Evolutionary conservation across 306 rosid genomes (phyloP).

Genomic region (Castanospermum australe): DNA sequence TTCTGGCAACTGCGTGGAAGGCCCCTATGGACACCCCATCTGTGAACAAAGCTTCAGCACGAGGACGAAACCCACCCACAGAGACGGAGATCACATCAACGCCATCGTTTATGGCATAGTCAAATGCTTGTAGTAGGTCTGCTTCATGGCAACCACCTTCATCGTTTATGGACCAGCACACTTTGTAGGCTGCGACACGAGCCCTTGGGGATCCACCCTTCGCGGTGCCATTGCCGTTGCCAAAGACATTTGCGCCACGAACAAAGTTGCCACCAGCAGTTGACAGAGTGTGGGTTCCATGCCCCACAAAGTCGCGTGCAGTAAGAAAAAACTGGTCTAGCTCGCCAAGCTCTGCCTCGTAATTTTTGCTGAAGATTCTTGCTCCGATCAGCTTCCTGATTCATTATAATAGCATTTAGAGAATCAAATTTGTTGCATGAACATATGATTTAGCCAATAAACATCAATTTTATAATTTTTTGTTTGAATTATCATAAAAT

Average conservation of each 20-base stretch:
- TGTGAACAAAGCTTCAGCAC: background rate
- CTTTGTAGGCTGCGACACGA: constrained; percentile 74
- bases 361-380: constrained; percentile 52
- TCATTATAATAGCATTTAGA: too few relatives aligned
- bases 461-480: too few relatives aligned
- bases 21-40: constrained; percentile 52
- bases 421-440: background rate
- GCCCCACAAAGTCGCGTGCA: constrained; percentile 66
- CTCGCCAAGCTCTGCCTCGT: background rate
- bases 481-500: too few relatives aligned
- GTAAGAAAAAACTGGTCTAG: constrained; percentile 6
- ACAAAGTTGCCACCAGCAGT: constrained; percentile 73
- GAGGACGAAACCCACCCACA: constrained; percentile 6
- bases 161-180: constrained; percentile 46
- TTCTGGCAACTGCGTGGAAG: constrained; percentile 55
- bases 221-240: constrained; percentile 59
- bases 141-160: constrained; percentile 46
- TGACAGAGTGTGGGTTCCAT: constrained; percentile 82
- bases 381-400: constrained; percentile 82
- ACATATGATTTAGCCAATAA: too few relatives aligned
- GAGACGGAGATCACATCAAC: constrained; percentile 65
- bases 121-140: constrained; percentile 60
- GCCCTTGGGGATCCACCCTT: constrained; percentile 88
- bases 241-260: constrained; percentile 21
- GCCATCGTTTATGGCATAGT: constrained; percentile 69